Evolutionary conservation across 2,329 filamentous ascomycete genomes (phyloP), one percentile per base, ranked within the genome.

Genomic region (Trichoderma atrobrunneum): DNA sequence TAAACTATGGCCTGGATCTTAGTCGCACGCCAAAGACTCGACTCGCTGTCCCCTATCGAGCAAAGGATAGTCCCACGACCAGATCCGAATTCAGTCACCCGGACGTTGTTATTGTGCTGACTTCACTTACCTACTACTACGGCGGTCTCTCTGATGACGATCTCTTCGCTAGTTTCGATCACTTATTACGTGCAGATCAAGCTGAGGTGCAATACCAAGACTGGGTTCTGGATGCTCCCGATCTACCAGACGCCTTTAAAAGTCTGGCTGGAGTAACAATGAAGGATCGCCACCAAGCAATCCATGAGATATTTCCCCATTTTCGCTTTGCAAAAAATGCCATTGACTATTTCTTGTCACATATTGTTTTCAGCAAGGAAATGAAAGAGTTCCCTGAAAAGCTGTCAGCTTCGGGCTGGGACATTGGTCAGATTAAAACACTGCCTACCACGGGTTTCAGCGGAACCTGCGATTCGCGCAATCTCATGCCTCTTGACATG

Each of bases 361-460:
- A 83, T 6, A 76, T 90, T 0, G 86, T 91, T 0, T 93, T 93
- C 73, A 84, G 89, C 0, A 88, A 85, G 36, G 86, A 90, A 26
- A 85, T 88, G 73, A 89, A 86, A 26, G 87, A 92, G 72, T 93
- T 92, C 62, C 86, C 87, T 0, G 70, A 84, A 10, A 93, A 92
- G 73, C 79, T 93, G 0, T 89, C 88, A 0, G 85, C 89, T 0
- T 93, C 90, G 0, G 91, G 90, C 0, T 93, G 91, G 91, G 90
- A 93, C 73, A 80, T 93, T 21, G 88, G 82, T 0, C 77, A 81
- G 48, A 62, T 62, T 5, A 90, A 86, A 70, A 7, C 21, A 0
- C 80, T 88, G 24, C 83, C 85, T 0, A 89, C 86, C 0, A 90
- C 88, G 0, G 92, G 91, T 0, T 94, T 94, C 76, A 92, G 89